Conservation (phyloP, 345 rosid genomes). For the Rhodamnia argentea region DNA sequence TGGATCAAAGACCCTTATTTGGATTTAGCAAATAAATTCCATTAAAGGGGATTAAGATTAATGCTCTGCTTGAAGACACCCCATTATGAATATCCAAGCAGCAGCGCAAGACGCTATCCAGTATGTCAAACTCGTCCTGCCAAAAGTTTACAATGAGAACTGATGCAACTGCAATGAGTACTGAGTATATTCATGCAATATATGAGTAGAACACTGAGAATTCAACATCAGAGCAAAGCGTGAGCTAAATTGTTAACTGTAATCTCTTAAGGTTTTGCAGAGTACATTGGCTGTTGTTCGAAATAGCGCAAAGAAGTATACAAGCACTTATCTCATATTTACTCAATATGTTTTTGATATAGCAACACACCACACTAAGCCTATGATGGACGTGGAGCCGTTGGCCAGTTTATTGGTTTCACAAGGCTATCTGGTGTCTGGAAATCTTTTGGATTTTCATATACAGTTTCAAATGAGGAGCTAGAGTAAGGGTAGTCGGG, state of each 20-base stretch:
- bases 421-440: slow-evolving; percentile 4
- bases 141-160: not conserved
- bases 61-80: not conserved
- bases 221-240: not conserved
- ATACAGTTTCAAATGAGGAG: not conserved
- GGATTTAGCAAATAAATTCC: not conserved
- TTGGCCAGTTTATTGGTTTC: not conserved
- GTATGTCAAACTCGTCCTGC: not conserved
- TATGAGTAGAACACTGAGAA: not conserved
- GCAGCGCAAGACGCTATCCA: not conserved
- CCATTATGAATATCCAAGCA: not conserved
- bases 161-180: not conserved
- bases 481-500: not conserved
- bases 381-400: not conserved
- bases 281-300: not conserved
- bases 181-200: not conserved
- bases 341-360: not conserved
- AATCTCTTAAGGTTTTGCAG: not conserved
- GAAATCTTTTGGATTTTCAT: not conserved
- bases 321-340: not conserved
- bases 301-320: not conserved
- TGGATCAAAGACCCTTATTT: not conserved
- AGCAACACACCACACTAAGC: not conserved
- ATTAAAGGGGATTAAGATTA: not conserved
- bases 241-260: not conserved